phyloP scores from a whole-genome alignment of 257 asterid species.

The Eustoma russellianum region DNA sequence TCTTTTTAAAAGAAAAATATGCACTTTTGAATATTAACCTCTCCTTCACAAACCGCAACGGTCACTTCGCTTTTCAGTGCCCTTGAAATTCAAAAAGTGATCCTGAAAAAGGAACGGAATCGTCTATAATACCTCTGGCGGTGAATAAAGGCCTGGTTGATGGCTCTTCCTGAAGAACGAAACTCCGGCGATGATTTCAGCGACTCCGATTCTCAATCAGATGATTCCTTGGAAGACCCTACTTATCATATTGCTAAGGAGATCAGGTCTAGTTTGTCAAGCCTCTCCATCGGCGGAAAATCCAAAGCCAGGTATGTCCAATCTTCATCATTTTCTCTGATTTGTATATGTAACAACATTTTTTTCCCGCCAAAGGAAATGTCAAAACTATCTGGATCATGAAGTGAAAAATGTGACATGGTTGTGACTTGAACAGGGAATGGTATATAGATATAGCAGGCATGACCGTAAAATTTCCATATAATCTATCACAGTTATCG shows the following conservation, averaged over 20 bases:
- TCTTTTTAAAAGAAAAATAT: too few species aligned
- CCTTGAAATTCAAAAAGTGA: neutral
- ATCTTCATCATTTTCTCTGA: too few species aligned
- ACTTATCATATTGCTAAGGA: slow-evolving; percentile 38
- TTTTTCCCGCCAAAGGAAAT: too few species aligned
- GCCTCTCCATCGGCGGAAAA: slow-evolving; percentile 38
- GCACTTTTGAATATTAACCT: neutral
- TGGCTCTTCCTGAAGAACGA: slow-evolving; percentile 19
- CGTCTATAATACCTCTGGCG: neutral
- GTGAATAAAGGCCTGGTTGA: neutral
- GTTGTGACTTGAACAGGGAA: too few species aligned
- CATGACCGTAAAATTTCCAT: too few species aligned
- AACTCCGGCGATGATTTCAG: slow-evolving; percentile 13
- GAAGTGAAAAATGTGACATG: too few species aligned
- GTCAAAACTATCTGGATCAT: too few species aligned
- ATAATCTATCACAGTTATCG: too few species aligned
- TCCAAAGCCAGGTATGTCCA: slow-evolving; percentile 15
- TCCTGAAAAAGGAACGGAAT: neutral
- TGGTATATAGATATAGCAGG: too few species aligned
- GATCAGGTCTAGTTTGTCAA: slow-evolving; percentile 35
- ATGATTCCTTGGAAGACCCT: slow-evolving; percentile 53
- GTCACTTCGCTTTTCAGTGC: neutral
- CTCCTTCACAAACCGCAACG: neutral
- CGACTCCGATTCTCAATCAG: slow-evolving; percentile 27
- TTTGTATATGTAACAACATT: too few species aligned